Evolutionary conservation across 306 rosid genomes (phyloP).

Genomic region (Potentilla sterilis): DNA sequence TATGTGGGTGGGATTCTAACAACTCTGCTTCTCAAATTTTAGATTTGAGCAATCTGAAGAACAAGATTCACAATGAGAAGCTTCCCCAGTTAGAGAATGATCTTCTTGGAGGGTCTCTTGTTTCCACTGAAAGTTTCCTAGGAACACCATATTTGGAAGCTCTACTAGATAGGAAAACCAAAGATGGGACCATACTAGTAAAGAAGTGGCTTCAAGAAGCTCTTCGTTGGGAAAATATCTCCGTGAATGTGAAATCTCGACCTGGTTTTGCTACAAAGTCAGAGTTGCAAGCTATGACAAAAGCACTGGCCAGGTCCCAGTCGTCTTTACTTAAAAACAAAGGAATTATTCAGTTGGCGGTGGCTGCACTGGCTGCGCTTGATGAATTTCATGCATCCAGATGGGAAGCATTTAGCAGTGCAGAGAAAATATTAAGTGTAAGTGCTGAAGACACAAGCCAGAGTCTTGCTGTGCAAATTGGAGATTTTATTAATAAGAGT

Average conservation of each 20-base stretch:
- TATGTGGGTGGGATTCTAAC: constrained; percentile 73
- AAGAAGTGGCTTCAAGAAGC: constrained; percentile 96
- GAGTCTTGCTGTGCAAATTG: constrained; percentile 88
- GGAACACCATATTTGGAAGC: constrained; percentile 86
- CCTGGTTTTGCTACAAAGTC: constrained; percentile 57
- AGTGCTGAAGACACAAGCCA: constrained; percentile 90
- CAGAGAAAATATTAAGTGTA: constrained; percentile 60
- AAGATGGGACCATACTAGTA: constrained; percentile 71
- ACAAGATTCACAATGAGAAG: constrained; percentile 44
- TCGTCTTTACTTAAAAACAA: constrained; percentile 68
- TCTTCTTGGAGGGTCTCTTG: constrained; percentile 60
- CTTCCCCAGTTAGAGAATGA: constrained; percentile 37
- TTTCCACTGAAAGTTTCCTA: constrained; percentile 68
- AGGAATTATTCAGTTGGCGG: constrained; percentile 88
- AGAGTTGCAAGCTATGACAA: constrained; percentile 73
- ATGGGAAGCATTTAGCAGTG: constrained; percentile 86
- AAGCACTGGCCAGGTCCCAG: constrained; percentile 69
- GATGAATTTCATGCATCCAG: constrained; percentile 61
- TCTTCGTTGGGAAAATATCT: constrained; percentile 54
- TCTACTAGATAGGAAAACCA: constrained; percentile 75
- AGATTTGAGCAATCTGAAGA: constrained; percentile 51
- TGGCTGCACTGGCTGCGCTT: constrained; percentile 65
- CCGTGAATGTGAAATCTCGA: constrained; percentile 60
- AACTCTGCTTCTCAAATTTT: constrained; percentile 49
- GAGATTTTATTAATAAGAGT: constrained; percentile 76